phyloP scores from a whole-genome alignment of 2,329 filamentous ascomycete genomes.

The Talaromyces funiculosus region DNA sequence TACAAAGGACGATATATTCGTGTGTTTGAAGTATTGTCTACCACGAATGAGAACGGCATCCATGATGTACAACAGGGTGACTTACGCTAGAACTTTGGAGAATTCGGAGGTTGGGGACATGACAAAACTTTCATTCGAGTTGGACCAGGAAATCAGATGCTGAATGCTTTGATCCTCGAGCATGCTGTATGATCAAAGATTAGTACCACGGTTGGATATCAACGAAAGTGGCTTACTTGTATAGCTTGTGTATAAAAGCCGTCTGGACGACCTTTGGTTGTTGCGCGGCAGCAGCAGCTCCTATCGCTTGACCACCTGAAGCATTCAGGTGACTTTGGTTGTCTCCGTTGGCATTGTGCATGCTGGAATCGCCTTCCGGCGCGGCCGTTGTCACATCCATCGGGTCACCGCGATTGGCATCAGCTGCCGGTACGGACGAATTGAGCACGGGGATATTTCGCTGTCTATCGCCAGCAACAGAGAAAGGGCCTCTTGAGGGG shows the following conservation, averaged over 20 bases:
- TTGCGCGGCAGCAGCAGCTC: conserved; percentile 57
- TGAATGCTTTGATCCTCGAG: conserved; percentile 88
- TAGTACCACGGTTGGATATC: not conserved
- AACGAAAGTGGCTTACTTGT: conserved; percentile 63
- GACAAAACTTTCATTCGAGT: conserved; percentile 90
- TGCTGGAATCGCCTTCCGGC: conserved; percentile 42
- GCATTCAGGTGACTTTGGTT: conserved; percentile 20
- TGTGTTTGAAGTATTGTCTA: conserved; percentile 98
- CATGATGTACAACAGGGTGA: conserved; percentile 23
- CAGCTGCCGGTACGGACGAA: conserved; percentile 41
- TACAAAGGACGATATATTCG: conserved; percentile 97
- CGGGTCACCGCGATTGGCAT: conserved; percentile 44
- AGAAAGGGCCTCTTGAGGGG: conserved; percentile 43
- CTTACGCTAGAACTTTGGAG: conserved; percentile 94
- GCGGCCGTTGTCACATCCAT: conserved; percentile 52
- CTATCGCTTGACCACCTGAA: conserved; percentile 29
- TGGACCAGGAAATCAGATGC: conserved; percentile 95
- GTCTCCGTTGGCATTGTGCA: conserved; percentile 33
- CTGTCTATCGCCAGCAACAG: conserved; percentile 39
- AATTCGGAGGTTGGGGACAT: conserved; percentile 98
- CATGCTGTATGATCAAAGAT: conserved; percentile 60
- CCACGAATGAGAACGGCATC: not conserved
- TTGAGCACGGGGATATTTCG: conserved; percentile 50
- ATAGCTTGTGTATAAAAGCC: conserved; percentile 97
- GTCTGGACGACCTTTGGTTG: conserved; percentile 98